phyloP scores from a whole-genome alignment of 345 rosid species.

The Gossypium bickii region DNA sequence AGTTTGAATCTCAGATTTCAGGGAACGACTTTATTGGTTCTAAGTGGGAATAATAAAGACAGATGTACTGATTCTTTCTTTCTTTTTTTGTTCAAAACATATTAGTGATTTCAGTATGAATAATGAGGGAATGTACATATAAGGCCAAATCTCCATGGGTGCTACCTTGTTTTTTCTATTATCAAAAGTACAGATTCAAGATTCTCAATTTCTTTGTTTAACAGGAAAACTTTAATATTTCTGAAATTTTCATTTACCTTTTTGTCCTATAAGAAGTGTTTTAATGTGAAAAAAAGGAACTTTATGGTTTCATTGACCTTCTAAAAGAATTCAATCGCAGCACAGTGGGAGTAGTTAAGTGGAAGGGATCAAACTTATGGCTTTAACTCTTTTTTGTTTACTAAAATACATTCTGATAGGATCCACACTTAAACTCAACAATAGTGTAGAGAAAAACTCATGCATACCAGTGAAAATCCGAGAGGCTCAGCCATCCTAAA shows the following conservation, averaged over 20 bases:
- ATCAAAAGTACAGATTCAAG: too few relatives aligned
- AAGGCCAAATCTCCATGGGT: slow-evolving; percentile 13
- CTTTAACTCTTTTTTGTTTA: too few relatives aligned
- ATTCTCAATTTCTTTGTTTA: too few relatives aligned
- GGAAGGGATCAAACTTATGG: neutral
- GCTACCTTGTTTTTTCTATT: neutral
- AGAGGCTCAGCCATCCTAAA: too few relatives aligned
- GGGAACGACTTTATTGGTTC: slow-evolving; percentile 39
- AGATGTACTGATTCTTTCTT: too few relatives aligned
- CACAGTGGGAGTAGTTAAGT: neutral
- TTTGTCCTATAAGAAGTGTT: neutral
- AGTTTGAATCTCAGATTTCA: slow-evolving; percentile 35
- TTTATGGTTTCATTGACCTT: slow-evolving; percentile 5
- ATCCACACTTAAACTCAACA: too few relatives aligned
- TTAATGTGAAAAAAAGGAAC: neutral
- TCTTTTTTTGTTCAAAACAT: too few relatives aligned
- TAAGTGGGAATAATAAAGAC: slow-evolving; percentile 19
- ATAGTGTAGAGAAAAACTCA: too few relatives aligned
- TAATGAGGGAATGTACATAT: slow-evolving; percentile 42
- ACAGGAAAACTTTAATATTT: too few relatives aligned
- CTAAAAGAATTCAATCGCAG: neutral
- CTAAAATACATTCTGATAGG: too few relatives aligned
- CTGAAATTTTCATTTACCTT: too few relatives aligned
- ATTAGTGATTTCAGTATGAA: slow-evolving; percentile 30
- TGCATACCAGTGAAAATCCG: too few relatives aligned